These are phyloP conservation scores for Lentinula boryana DNA, from an alignment of 768 basidiomycete genomes.

Conservation along the genomic window DNA sequence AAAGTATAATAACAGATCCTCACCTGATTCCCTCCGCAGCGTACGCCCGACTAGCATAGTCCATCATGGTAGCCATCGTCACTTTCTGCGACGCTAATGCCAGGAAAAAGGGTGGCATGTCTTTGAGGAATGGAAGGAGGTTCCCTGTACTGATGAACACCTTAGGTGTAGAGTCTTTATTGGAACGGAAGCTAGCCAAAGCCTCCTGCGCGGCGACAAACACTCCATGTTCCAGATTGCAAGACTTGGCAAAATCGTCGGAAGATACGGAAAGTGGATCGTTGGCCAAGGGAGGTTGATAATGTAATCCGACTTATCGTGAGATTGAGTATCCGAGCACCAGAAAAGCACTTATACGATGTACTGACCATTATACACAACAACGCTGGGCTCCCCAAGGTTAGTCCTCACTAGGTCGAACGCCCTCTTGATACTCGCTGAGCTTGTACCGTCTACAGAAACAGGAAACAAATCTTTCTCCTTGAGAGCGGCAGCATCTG, in stretches of 20 bases:
- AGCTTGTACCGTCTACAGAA: constrained; percentile 28
- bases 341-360: constrained; percentile 3
- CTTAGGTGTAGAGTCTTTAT: constrained; percentile 17
- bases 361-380: constrained; percentile 37
- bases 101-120: constrained; percentile 7
- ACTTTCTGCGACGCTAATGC: constrained; percentile 20
- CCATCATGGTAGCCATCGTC: constrained; percentile 15
- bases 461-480: constrained; percentile 23
- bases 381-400: constrained; percentile 37
- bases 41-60: constrained; percentile 16
- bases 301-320: constrained; percentile 13
- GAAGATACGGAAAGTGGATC: constrained; percentile 19
- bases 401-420: constrained; percentile 29
- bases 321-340: background rate
- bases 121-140: constrained; percentile 17
- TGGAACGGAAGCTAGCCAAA: constrained; percentile 17
- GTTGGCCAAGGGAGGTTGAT: constrained; percentile 8
- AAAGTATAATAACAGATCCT: background rate
- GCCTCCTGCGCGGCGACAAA: constrained; percentile 23
- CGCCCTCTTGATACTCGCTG: constrained; percentile 24
- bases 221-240: constrained; percentile 12
- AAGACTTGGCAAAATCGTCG: constrained; percentile 13
- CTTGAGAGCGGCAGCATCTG: constrained; percentile 9
- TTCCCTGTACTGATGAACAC: constrained; percentile 27
- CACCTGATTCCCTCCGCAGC: constrained; percentile 16